These are phyloP conservation scores for Pichia norvegensis DNA, from an alignment of 1,139 yeast species.

Conservation along the genomic window DNA sequence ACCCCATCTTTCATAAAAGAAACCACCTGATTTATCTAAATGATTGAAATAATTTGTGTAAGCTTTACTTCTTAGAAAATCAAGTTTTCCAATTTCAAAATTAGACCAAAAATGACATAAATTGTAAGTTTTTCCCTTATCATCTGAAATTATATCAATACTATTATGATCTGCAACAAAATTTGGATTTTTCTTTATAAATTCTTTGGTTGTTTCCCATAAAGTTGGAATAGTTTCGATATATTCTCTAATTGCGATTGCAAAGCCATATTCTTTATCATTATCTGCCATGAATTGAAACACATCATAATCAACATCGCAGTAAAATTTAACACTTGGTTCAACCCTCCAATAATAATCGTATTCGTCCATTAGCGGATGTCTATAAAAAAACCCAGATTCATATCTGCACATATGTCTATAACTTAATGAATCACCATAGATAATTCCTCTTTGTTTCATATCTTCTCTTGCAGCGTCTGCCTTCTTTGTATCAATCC, in stretches of 20 bases:
- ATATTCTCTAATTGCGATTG: slow-evolving; percentile 53
- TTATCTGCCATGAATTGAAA: slow-evolving; percentile 60
- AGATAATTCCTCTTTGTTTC: slow-evolving; percentile 9
- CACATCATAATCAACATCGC: slow-evolving; percentile 59
- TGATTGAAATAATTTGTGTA: slow-evolving; percentile 62
- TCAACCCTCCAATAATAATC: slow-evolving; percentile 75
- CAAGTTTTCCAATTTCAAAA: slow-evolving; percentile 72
- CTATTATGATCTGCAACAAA: slow-evolving; percentile 42
- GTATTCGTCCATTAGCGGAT: slow-evolving; percentile 47
- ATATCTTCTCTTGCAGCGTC: slow-evolving; percentile 28
- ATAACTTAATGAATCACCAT: slow-evolving; percentile 30
- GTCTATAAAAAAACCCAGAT: slow-evolving; percentile 62
- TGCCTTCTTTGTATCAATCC: slow-evolving; percentile 54
- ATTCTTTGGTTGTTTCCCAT: slow-evolving; percentile 52
- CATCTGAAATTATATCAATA: slow-evolving; percentile 47
- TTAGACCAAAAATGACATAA: slow-evolving; percentile 89
- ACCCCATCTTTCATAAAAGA: slow-evolving; percentile 92
- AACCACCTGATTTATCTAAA: slow-evolving; percentile 73
- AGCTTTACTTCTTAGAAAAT: slow-evolving; percentile 64
- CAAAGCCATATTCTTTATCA: slow-evolving; percentile 53
- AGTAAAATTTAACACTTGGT: slow-evolving; percentile 53
- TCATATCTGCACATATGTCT: slow-evolving; percentile 72
- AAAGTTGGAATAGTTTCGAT: slow-evolving; percentile 48
- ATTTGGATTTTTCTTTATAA: slow-evolving; percentile 41
- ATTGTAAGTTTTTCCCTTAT: slow-evolving; percentile 56